These are phyloP conservation scores for Kalaharituber pfeilii DNA, from an alignment of 2,329 filamentous ascomycete species.

Conservation along the genomic window DNA sequence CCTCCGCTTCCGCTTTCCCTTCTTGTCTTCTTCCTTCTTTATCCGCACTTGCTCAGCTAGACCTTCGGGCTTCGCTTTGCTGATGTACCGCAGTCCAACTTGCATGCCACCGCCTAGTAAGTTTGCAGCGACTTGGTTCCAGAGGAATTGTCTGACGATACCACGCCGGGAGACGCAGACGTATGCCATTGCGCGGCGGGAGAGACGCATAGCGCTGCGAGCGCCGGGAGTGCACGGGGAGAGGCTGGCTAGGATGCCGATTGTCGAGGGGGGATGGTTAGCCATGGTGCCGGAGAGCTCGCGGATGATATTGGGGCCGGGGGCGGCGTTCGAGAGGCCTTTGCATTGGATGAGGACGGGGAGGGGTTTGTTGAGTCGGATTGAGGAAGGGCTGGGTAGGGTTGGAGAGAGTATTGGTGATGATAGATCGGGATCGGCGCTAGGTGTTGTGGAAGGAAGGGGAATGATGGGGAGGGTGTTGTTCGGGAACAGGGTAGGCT, in stretches of 20 bases:
- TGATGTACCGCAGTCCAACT: not conserved
- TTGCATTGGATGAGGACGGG: constrained; percentile 15
- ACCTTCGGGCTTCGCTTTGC: too few relatives aligned
- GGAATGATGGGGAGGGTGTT: not conserved
- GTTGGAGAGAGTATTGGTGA: not conserved
- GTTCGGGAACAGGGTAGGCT: not conserved
- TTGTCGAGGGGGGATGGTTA: constrained; percentile 3
- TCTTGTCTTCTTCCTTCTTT: too few relatives aligned
- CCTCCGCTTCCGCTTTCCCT: not conserved
- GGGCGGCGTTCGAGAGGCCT: not conserved
- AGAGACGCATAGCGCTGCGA: constrained; percentile 10
- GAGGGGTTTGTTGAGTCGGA: constrained; percentile 4
- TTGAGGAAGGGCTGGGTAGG: too few relatives aligned
- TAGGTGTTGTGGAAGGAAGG: not conserved
- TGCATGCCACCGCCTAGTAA: constrained; percentile 2
- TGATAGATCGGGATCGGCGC: not conserved
- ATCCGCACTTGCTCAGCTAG: too few relatives aligned
- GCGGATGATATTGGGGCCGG: constrained; percentile 12
- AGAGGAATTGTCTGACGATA: constrained; percentile 13
- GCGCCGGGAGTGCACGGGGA: constrained; percentile 11
- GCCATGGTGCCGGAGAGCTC: constrained; percentile 15
- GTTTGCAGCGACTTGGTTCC: constrained; percentile 9
- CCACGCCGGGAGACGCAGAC: constrained; percentile 10
- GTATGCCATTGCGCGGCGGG: constrained; percentile 11
- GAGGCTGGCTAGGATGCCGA: constrained; percentile 14